Conservation (phyloP, 208 protist genomes). For the Trypanosomatidae sp. region DNA sequence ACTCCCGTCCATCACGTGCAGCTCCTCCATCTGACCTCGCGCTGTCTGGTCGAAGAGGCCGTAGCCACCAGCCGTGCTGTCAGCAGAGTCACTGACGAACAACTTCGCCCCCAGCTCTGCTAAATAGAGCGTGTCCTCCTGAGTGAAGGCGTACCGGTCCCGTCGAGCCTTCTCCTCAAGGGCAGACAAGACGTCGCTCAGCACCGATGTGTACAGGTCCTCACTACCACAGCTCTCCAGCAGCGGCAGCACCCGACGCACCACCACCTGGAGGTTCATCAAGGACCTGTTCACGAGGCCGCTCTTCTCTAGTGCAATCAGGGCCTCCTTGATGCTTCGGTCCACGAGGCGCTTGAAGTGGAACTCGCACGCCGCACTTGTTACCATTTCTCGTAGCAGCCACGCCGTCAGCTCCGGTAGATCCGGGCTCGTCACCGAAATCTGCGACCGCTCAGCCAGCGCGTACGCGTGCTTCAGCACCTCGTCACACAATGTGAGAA, state of each 20-base stretch:
- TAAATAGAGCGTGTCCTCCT: slow-evolving; percentile 53
- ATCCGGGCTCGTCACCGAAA: slow-evolving; percentile 35
- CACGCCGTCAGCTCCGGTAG: slow-evolving; percentile 64
- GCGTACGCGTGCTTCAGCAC: slow-evolving; percentile 21
- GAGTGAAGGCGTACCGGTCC: slow-evolving; percentile 48
- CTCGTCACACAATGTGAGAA: slow-evolving; percentile 20
- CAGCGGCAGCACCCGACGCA: slow-evolving; percentile 56
- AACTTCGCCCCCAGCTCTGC: slow-evolving; percentile 66
- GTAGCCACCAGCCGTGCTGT: slow-evolving; percentile 22
- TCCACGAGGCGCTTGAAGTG: slow-evolving; percentile 70
- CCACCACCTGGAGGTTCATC: slow-evolving; percentile 47
- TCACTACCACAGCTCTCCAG: slow-evolving; percentile 62
- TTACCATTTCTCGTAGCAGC: slow-evolving; percentile 69
- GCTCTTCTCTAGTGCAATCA: slow-evolving; percentile 53
- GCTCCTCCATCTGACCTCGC: slow-evolving; percentile 78
- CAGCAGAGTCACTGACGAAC: slow-evolving; percentile 40
- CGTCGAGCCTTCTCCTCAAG: slow-evolving; percentile 70
- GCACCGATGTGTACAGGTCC: slow-evolving; percentile 64
- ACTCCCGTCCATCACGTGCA: slow-evolving; percentile 87
- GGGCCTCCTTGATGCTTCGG: slow-evolving; percentile 47
- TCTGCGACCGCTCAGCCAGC: slow-evolving; percentile 35
- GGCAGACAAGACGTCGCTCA: slow-evolving; percentile 58
- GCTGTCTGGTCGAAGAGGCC: slow-evolving; percentile 45
- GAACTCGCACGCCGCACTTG: slow-evolving; percentile 35
- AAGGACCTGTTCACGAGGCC: slow-evolving; percentile 39